A percentile compares a stretch with the other conserved stretches of the same genome.
Conservation (phyloP, 2,329 filamentous ascomycete genomes). For the Fusarium miscanthi region DNA sequence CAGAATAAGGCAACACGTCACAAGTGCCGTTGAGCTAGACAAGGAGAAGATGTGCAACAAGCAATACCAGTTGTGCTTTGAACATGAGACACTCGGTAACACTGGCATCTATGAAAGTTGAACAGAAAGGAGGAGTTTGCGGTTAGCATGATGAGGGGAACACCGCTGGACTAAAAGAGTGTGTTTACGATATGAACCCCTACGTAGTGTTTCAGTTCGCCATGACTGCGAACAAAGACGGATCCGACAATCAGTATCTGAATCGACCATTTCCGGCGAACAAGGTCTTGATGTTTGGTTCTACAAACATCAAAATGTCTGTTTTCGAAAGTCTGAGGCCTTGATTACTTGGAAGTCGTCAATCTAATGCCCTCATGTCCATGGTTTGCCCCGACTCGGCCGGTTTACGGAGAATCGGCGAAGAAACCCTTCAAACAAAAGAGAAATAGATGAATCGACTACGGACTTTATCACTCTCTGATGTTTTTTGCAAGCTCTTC, state of each 20-base stretch:
- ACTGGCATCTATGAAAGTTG: background rate
- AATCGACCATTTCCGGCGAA: background rate
- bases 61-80: background rate
- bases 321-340: background rate
- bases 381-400: background rate
- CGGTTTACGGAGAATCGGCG: background rate
- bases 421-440: background rate
- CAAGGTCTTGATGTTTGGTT: background rate
- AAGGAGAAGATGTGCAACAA: background rate
- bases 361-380: background rate
- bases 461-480: background rate
- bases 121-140: background rate
- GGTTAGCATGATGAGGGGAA: background rate
- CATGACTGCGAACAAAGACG: background rate
- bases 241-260: background rate
- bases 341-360: background rate
- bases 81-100: background rate
- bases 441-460: background rate
- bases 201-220: background rate
- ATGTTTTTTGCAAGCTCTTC: background rate
- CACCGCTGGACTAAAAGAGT: background rate
- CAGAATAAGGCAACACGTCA: background rate
- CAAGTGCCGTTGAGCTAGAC: background rate
- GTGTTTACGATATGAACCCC: background rate
- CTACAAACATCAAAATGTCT: background rate